Base-by-base conservation (phyloP, 2,329 filamentous ascomycete genomes). In the Aspergillus proliferans region DNA sequence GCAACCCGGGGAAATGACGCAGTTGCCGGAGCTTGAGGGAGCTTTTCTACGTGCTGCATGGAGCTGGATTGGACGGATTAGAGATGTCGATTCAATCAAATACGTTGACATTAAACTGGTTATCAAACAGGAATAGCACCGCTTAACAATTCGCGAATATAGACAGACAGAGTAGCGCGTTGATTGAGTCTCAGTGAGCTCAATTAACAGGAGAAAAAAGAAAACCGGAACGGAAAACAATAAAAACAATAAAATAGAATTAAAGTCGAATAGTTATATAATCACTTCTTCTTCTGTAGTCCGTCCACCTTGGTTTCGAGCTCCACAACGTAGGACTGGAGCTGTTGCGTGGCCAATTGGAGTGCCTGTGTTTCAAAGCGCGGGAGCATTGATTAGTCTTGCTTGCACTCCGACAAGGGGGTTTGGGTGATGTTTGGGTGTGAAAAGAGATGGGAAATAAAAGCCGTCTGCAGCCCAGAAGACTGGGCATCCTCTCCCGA, bases 321-420 rank as follows among this genome's bases (percentile, higher is more conserved):
- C 46, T 81, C 81, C 66, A 84, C 82, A 56, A 95, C 84, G 68
- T 96, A 94, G 55, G 81, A 82, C 72, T 89, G 89, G 69, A 96
- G 82, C 66, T 87, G 83, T 70, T 91, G 86, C 49, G 95, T 91
- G 44, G 90, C 88, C 45, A 84, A 80, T 80, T 96, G 91, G 44
- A 97, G 80, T 57, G 88, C 85, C 91, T 95, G 52, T 43, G 33
- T 41, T 19, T 21, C 10, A 49, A 18, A 44, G 26, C 26, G 26
- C 26, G 9, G 26, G 26, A 12, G 26, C 26, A 30, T 9, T 30
- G 26, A 9, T 30, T 30, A 30, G 26, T 30, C 26, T 30, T 26
- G 24, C 24, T 26, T 12, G 26, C 26, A 30, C 26, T 30, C 4
- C 26, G 26, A 30, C 26, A 30, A 22, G 22, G 22, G 22, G 26